These are phyloP conservation scores for Phytophthora syringae DNA, from an alignment of 352 stramenopile species.

Conservation along the genomic window DNA sequence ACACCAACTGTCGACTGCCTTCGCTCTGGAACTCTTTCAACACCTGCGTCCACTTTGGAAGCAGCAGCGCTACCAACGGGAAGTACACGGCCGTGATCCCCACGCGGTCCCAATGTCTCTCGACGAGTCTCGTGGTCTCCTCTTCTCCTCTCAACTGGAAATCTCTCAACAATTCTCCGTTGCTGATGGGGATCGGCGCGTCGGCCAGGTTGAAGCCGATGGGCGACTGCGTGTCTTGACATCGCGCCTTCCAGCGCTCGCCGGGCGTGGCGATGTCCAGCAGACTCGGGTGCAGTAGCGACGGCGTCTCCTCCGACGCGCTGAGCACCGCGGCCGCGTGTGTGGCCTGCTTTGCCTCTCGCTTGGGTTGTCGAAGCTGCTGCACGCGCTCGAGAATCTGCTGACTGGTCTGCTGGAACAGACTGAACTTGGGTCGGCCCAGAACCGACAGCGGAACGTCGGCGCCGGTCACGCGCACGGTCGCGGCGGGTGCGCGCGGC, in stretches of 20 bases:
- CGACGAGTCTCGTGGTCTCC: constrained; percentile 65
- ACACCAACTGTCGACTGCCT: constrained; percentile 91
- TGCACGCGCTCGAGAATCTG: constrained; percentile 74
- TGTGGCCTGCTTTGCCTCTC: constrained; percentile 13
- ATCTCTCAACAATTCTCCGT: constrained; percentile 45
- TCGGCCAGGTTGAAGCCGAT: constrained; percentile 79
- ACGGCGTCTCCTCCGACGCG: constrained; percentile 37
- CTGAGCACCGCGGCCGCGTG: constrained; percentile 28
- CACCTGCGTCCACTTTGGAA: constrained; percentile 93
- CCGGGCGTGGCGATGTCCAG: constrained; percentile 47
- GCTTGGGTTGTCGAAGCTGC: constrained; percentile 39
- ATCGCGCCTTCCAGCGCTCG: constrained; percentile 62
- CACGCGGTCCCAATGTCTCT: constrained; percentile 69
- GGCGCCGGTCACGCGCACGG: constrained; percentile 27
- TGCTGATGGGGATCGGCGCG: constrained; percentile 59
- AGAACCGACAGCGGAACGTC: constrained; percentile 62
- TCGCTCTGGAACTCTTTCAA: constrained; percentile 82
- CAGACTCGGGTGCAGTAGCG: constrained; percentile 72
- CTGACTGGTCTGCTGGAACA: constrained; percentile 84
- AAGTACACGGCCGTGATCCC: constrained; percentile 94
- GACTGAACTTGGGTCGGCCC: constrained; percentile 88
- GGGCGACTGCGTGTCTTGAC: constrained; percentile 69
- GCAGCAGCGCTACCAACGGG: constrained; percentile 93
- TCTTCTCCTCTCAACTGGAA: constrained; percentile 72
- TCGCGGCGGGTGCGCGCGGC: constrained; percentile 7